Conservation (phyloP, 306 rosid species). For the Prunus mume region DNA sequence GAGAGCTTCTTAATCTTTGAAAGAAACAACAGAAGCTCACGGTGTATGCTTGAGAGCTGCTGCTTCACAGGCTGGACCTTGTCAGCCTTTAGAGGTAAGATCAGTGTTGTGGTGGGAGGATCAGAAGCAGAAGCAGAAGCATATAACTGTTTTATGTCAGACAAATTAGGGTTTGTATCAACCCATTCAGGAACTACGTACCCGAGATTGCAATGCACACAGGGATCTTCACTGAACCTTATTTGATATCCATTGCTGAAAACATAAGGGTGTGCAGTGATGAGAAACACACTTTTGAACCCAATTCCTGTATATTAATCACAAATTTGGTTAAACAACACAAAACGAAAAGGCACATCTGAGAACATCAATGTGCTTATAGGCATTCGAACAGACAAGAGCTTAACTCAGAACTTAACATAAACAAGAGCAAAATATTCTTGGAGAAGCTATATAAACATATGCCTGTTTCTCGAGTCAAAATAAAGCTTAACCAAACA, state of each 20-base stretch:
- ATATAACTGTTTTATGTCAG: constrained; percentile 43
- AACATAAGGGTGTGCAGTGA: constrained; percentile 55
- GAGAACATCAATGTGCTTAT: background rate
- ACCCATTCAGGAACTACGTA: constrained; percentile 89
- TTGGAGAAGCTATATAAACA: too few relatives aligned
- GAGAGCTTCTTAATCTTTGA: constrained; percentile 62
- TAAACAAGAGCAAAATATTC: too few relatives aligned
- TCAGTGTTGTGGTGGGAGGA: constrained; percentile 54
- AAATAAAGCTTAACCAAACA: too few relatives aligned
- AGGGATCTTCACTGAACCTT: constrained; percentile 64
- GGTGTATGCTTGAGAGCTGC: constrained; percentile 63
- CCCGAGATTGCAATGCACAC: constrained; percentile 60
- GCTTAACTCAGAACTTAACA: too few relatives aligned
- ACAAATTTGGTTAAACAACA: background rate
- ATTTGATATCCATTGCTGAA: constrained; percentile 80
- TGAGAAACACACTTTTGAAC: constrained; percentile 78
- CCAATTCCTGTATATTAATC: constrained; percentile 65
- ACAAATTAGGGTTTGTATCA: constrained; percentile 48
- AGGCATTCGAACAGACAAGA: too few relatives aligned
- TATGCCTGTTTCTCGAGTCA: too few relatives aligned
- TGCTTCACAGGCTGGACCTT: constrained; percentile 57
- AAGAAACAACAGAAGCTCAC: constrained; percentile 61
- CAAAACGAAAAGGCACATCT: background rate
- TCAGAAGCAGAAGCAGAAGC: constrained; percentile 20
- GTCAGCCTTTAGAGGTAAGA: constrained; percentile 65